Evolutionary conservation across 2,329 filamentous ascomycete species (phyloP), one percentile per base, ranked within the genome.

Genomic region (Xylaria sp.): DNA sequence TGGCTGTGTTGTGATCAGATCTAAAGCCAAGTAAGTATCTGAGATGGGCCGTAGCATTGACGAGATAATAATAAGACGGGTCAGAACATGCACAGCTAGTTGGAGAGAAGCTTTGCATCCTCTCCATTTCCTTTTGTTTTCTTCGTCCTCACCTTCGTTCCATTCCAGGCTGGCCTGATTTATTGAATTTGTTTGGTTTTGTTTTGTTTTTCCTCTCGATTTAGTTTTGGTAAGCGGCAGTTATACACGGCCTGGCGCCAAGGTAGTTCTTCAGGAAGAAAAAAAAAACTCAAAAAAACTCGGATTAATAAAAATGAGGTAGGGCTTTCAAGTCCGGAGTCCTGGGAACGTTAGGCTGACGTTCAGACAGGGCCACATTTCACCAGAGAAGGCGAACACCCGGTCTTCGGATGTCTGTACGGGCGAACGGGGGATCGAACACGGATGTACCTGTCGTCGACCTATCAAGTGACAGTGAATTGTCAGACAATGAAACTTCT

Each of bases 1-100:
- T 60, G 57, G 57, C 57, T 33, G 5, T 35, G 49, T 48, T 40
- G 35, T 41, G 48, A 43, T n/a, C 15, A 35, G n/a, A n/a, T n/a
- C n/a, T n/a, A n/a, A n/a, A n/a, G n/a, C n/a, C n/a, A n/a, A n/a
- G n/a, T n/a, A n/a, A n/a, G n/a, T n/a, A n/a, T 7, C n/a, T 43
- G 8, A 9, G 13, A 13, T 8, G 15, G 19, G 29, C 29, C 19
- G 38, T 19, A 7, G 27, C 6, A 29, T 33, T 37, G 44, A 38
- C 25, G 51, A 49, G 7, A 51, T 31, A 41, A 59, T 59, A 41
- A 59, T 59, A 59, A 54, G 49, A 54, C 13, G 25, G 29, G 11
- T 31, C 4, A 15, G 15, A 29, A 53, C 29, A 19, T 31, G 6
- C 40, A 40, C 4, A 31, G 15, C 19, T 15, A n/a, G 11, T 5